Conservation (phyloP, 306 rosid genomes). For the Trichosanthes cucumerina region DNA sequence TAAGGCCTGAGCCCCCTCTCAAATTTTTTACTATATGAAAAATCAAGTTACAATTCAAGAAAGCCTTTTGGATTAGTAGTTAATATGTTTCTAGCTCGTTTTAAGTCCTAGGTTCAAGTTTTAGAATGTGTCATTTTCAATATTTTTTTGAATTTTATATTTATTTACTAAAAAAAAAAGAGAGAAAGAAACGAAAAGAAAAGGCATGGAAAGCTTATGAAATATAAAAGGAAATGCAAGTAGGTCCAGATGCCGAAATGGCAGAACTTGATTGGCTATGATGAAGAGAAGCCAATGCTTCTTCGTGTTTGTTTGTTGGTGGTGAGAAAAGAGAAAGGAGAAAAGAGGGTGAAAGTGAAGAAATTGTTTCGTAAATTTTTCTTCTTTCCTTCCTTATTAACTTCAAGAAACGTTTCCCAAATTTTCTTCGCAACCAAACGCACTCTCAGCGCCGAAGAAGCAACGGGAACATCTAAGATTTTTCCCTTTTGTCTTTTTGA, state of each 20-base stretch:
- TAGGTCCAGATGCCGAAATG: not conserved
- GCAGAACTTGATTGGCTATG: conserved; percentile 2
- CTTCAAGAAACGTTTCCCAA: not conserved
- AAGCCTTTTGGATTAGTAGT: no score
- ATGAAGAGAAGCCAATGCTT: not conserved
- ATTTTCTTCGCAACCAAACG: conserved; percentile 2
- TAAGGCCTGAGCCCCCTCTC: no score
- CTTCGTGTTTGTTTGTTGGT: not conserved
- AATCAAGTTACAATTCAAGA: no score
- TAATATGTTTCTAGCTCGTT: no score
- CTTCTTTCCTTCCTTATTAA: not conserved
- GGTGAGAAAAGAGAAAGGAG: not conserved
- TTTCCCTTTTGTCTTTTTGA: not conserved
- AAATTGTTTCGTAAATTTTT: not conserved
- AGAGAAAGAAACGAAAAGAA: not conserved
- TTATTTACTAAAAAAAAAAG: not conserved
- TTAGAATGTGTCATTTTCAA: no score
- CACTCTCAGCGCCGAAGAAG: not conserved
- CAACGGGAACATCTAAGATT: not conserved
- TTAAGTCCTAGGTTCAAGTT: no score
- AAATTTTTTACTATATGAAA: no score
- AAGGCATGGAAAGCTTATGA: not conserved
- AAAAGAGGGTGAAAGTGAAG: conserved; percentile 6
- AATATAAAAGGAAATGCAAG: not conserved
- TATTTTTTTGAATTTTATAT: no score